phyloP scores from a whole-genome alignment of 2,329 filamentous ascomycete genomes.

The Arthrobotrys entomopaga region DNA sequence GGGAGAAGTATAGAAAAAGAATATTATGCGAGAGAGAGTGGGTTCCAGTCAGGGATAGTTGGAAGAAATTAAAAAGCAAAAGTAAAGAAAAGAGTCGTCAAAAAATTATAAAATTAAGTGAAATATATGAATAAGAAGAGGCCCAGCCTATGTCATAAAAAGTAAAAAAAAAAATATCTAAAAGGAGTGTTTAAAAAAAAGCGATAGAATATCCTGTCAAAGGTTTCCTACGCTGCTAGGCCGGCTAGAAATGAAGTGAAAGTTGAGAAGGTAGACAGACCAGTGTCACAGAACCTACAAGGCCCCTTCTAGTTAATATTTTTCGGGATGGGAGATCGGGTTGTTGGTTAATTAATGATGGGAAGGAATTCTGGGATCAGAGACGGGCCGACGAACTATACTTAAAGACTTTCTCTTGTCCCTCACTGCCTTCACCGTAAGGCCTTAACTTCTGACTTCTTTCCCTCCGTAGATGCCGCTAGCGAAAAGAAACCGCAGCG shows the following conservation, averaged over 20 bases:
- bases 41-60: conserved; percentile 42
- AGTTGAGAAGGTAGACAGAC: conserved; percentile 52
- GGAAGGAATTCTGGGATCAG: conserved; percentile 33
- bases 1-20: conserved; percentile 15
- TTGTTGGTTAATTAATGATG: conserved; percentile 36
- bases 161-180: conserved; percentile 31
- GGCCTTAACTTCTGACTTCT: conserved; percentile 1
- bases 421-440: not conserved
- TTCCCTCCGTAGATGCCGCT: not conserved
- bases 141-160: conserved; percentile 24
- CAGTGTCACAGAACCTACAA: conserved; percentile 52
- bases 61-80: conserved; percentile 47
- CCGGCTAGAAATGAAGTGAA: conserved; percentile 55
- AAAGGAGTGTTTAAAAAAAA: conserved; percentile 35
- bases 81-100: conserved; percentile 26
- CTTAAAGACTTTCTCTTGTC: conserved; percentile 52
- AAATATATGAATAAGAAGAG: conserved; percentile 8
- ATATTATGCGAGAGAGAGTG: conserved; percentile 23
- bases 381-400: conserved; percentile 54
- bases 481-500: conserved; percentile 13
- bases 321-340: conserved; percentile 48
- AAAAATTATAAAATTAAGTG: conserved; percentile 29
- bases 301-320: conserved; percentile 41
- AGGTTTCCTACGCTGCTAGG: conserved; percentile 48
- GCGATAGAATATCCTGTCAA: conserved; percentile 46